Base-by-base conservation (phyloP, 768 basidiomycete genomes). In the Mycena polygramma region DNA sequence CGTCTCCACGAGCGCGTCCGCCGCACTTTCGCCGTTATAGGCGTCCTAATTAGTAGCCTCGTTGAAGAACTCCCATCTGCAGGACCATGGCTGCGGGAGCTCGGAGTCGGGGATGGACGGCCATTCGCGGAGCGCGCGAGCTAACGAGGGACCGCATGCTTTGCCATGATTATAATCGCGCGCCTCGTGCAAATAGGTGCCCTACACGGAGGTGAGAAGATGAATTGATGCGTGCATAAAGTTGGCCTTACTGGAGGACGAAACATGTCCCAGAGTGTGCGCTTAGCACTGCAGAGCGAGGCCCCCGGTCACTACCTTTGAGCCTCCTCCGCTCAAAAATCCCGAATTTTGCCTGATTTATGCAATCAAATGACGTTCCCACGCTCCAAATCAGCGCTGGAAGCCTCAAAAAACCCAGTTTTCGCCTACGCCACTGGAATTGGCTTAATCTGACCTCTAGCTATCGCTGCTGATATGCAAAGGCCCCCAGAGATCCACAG, bases 1-100 rank as follows among this genome's bases (percentile, higher is more conserved):
- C n/a, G 13, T 1, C 39, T 41, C 19, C 49, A 22, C 35, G 13
- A 35, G 7, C n/a, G 8, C 10, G 10, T 46, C 45, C 10, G 45
- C 45, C 17, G 37, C 7, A 7, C n/a, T 39, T 17, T 10, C n/a
- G 41, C 11, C 11, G 46, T 2, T 14, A 4, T 19, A 17, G 45
- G n/a, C n/a, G 48, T 62, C 39, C 58, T 45, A 60, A 11, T 48
- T 1, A 26, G 20, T 3, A 19, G 30, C 15, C 13, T 17, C 30
- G 14, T 8, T 8, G 19, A 60, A 49, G 13, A 1, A 14, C 3
- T 37, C 35, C 62, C 62, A 63, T 4, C 49, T 15, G 26, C 37
- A 39, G 1, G 62, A 53, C 62, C 52, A 54, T 37, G 62, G 51
- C n/a, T 63, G 51, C 19, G 62, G 62, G 49, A 63, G 62, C 7